Percentiles rank a stretch among this genome's conserved stretches.
Evolutionary conservation across 2,329 filamentous ascomycete species (phyloP).

Genomic region (Penicillium frequentans): DNA sequence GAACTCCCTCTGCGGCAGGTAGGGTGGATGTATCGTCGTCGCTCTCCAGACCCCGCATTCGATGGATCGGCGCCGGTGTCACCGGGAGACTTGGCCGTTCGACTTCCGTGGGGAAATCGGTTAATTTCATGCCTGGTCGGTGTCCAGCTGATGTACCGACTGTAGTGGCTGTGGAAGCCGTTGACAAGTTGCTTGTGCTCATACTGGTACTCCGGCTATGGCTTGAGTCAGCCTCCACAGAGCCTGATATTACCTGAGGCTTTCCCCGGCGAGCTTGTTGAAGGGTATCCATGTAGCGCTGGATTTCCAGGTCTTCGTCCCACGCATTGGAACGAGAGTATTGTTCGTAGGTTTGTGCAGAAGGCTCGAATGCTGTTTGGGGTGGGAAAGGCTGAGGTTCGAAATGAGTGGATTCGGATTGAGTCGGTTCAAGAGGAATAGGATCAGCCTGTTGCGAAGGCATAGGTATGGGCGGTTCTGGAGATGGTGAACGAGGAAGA

Average conservation of each 20-base stretch:
- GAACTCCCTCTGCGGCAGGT: constrained; percentile 78
- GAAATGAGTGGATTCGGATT: background rate
- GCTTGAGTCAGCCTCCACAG: constrained; percentile 12
- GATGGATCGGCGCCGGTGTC: constrained; percentile 76
- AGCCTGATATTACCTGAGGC: constrained; percentile 39
- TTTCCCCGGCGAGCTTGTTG: constrained; percentile 61
- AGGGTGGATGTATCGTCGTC: constrained; percentile 46
- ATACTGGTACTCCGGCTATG: constrained; percentile 6
- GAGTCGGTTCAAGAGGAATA: background rate
- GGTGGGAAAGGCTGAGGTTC: constrained; percentile 1
- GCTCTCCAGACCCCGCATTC: constrained; percentile 65
- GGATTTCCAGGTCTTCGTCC: constrained; percentile 88
- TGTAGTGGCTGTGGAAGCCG: background rate
- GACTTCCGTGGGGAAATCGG: constrained; percentile 79
- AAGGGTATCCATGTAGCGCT: constrained; percentile 77
- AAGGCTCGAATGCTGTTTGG: constrained; percentile 14
- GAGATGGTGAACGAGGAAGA: constrained; percentile 7
- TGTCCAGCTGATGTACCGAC: constrained; percentile 18
- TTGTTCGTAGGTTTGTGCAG: constrained; percentile 64
- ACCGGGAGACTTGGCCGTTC: constrained; percentile 88
- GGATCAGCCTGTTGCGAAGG: background rate
- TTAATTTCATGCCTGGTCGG: constrained; percentile 66
- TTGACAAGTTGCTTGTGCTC: constrained; percentile 1
- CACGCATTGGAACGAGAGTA: constrained; percentile 84
- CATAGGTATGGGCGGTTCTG: constrained; percentile 1